phyloP scores from a whole-genome alignment of 176 grass and related monocot species.

The Phoenix roebelenii region DNA sequence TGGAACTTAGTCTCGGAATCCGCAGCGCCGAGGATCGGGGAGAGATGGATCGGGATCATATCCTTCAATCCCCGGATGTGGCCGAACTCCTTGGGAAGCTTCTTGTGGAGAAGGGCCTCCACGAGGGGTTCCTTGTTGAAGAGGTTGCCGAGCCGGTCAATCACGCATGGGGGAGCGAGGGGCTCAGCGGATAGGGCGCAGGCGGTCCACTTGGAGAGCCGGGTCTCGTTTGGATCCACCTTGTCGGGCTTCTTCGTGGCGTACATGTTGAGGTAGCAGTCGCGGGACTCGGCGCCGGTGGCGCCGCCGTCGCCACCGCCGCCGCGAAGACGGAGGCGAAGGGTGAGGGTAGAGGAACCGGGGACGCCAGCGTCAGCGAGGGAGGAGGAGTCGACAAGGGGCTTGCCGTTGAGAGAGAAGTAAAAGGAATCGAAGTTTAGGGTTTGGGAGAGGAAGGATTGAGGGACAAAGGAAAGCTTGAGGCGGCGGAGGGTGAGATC shows the following conservation, averaged over 20 bases:
- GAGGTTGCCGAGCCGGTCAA: conserved; percentile 71
- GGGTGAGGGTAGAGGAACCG: conserved; percentile 27
- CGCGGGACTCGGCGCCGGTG: conserved; percentile 92
- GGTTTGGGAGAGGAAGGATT: conserved; percentile 9
- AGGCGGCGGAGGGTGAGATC: conserved; percentile 41
- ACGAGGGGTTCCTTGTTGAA: conserved; percentile 98
- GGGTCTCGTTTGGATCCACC: conserved; percentile 85
- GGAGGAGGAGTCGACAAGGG: conserved; percentile 20
- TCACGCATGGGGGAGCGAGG: conserved; percentile 47
- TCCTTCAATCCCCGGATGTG: conserved; percentile 71
- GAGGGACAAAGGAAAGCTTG: conserved; percentile 22
- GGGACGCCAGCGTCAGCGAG: conserved; percentile 10
- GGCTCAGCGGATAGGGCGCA: conserved; percentile 80
- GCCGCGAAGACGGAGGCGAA: conserved; percentile 51
- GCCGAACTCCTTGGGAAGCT: conserved; percentile 60
- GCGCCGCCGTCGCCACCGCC: conserved; percentile 91
- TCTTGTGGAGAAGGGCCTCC: conserved; percentile 77
- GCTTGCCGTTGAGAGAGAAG: conserved; percentile 54
- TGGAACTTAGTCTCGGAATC: conserved; percentile 52
- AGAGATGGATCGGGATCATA: conserved; percentile 77
- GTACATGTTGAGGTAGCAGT: conserved; percentile 99
- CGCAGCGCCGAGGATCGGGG: conserved; percentile 23
- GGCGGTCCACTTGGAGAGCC: conserved; percentile 83
- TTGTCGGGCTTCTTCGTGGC: conserved; percentile 90
- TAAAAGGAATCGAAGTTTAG: conserved; percentile 43